These are phyloP conservation scores for Cercophora sp. DNA, from an alignment of 495 filamentous ascomycete species.

Conservation along the genomic window DNA sequence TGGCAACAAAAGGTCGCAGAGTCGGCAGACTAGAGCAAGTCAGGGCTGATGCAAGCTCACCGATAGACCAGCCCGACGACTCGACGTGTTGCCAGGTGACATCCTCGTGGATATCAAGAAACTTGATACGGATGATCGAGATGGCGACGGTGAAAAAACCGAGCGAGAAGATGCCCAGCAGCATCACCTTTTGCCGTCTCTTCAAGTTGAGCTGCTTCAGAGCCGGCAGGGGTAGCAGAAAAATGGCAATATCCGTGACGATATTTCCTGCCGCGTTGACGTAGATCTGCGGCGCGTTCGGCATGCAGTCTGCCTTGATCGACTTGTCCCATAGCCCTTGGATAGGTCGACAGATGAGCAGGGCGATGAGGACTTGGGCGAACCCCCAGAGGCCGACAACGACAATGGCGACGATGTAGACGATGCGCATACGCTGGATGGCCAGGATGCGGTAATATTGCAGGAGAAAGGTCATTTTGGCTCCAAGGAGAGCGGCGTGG, in stretches of 20 bases:
- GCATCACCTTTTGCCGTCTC: slow-evolving; percentile 17
- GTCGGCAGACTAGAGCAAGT: slow-evolving; percentile 55
- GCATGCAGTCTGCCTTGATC: slow-evolving; percentile 42
- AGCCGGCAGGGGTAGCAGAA: slow-evolving; percentile 49
- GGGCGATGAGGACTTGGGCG: slow-evolving; percentile 34
- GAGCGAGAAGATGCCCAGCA: slow-evolving; percentile 27
- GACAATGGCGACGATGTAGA: slow-evolving; percentile 26
- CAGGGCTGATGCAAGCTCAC: slow-evolving; percentile 55
- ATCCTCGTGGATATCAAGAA: slow-evolving; percentile 45
- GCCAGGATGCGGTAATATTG: slow-evolving; percentile 41
- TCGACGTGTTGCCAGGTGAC: slow-evolving; percentile 55
- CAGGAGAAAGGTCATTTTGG: slow-evolving; percentile 40
- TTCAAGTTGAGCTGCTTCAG: slow-evolving; percentile 19
- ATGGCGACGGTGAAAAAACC: slow-evolving; percentile 40
- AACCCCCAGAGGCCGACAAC: slow-evolving; percentile 25
- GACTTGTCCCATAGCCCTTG: slow-evolving; percentile 36
- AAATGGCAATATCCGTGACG: slow-evolving; percentile 46
- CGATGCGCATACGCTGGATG: slow-evolving; percentile 25
- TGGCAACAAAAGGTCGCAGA: slow-evolving; percentile 43
- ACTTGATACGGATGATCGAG: slow-evolving; percentile 52
- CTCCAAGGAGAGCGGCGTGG: slow-evolving; percentile 33
- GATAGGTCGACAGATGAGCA: slow-evolving; percentile 36
- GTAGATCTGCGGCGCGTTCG: slow-evolving; percentile 22
- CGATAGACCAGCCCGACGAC: slow-evolving; percentile 54
- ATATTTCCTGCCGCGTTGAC: slow-evolving; percentile 50